phyloP scores from a whole-genome alignment of 345 rosid species.

The Populus alba region DNA sequence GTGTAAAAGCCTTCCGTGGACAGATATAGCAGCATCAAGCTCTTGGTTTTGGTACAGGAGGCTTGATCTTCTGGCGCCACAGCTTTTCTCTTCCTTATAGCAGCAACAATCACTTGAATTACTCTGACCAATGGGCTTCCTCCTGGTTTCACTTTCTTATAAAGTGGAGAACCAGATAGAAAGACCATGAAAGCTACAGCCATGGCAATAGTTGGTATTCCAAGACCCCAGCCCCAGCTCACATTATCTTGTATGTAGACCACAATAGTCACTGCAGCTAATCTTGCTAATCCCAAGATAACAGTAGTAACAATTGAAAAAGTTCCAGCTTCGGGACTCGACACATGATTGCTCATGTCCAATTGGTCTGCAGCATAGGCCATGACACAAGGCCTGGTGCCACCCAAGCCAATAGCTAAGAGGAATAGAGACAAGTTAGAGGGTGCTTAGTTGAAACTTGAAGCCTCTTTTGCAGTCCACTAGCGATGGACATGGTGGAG shows the following conservation, averaged over 20 bases:
- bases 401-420: slow-evolving; percentile 52
- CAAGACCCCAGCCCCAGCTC: slow-evolving; percentile 70
- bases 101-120: slow-evolving; percentile 53
- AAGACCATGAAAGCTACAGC: slow-evolving; percentile 39
- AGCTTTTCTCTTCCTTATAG: slow-evolving; percentile 45
- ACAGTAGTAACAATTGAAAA: slow-evolving; percentile 72
- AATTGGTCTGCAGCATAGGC: slow-evolving; percentile 67
- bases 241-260: slow-evolving; percentile 66
- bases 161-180: slow-evolving; percentile 39
- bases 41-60: slow-evolving; percentile 42
- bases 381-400: slow-evolving; percentile 61
- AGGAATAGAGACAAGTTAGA: slow-evolving; percentile 58
- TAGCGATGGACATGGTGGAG: slow-evolving; percentile 49
- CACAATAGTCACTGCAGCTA: slow-evolving; percentile 49
- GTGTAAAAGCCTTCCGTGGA: slow-evolving; percentile 53
- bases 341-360: slow-evolving; percentile 39
- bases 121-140: slow-evolving; percentile 58
- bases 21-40: slow-evolving; percentile 51
- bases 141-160: slow-evolving; percentile 46
- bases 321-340: slow-evolving; percentile 44
- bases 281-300: slow-evolving; percentile 52
- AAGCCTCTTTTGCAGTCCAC: slow-evolving; percentile 52
- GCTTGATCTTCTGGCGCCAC: slow-evolving; percentile 25
- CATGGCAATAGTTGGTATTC: slow-evolving; percentile 59
- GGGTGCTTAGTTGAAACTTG: slow-evolving; percentile 39